phyloP scores from a whole-genome alignment of 495 filamentous ascomycete genomes.

The Penicillium ochrochloron region DNA sequence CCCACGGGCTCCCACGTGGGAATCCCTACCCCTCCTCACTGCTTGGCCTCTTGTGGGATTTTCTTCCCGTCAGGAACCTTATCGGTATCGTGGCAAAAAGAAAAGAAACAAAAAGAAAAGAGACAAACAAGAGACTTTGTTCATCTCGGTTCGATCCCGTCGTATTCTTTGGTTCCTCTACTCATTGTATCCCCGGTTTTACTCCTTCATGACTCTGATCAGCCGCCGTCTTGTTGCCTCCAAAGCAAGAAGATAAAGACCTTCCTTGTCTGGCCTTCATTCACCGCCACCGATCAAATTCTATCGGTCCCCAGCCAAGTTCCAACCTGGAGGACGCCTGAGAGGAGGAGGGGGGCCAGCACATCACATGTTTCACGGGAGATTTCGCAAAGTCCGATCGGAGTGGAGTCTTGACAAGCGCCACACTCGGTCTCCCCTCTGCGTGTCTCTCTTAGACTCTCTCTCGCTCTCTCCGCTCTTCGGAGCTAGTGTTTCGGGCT shows the following conservation, averaged over 20 bases:
- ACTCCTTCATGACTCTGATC: not conserved
- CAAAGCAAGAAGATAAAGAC: not conserved
- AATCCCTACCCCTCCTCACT: constrained; percentile 18
- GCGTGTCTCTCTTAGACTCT: not conserved
- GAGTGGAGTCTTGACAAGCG: constrained; percentile 13
- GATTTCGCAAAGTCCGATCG: constrained; percentile 10
- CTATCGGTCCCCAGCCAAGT: constrained; percentile 8
- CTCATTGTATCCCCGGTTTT: not conserved
- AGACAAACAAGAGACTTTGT: not conserved
- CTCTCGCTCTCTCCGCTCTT: not conserved
- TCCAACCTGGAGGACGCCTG: not conserved
- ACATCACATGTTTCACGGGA: constrained; percentile 20
- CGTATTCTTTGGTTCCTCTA: not conserved
- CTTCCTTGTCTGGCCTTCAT: not conserved
- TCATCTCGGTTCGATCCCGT: constrained; percentile 3
- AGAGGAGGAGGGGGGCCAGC: not conserved
- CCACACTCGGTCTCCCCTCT: constrained; percentile 1
- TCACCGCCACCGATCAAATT: constrained; percentile 7
- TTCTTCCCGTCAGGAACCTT: constrained; percentile 23
- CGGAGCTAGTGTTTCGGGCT: constrained; percentile 21
- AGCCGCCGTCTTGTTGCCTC: not conserved
- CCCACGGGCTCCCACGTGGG: constrained; percentile 25
- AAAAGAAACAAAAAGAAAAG: not conserved
- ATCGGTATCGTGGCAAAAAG: constrained; percentile 19
- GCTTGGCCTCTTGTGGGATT: not conserved